Evolutionary conservation across 768 basidiomycete genomes (phyloP).

Genomic region (Hygrophorus pudorinus): DNA sequence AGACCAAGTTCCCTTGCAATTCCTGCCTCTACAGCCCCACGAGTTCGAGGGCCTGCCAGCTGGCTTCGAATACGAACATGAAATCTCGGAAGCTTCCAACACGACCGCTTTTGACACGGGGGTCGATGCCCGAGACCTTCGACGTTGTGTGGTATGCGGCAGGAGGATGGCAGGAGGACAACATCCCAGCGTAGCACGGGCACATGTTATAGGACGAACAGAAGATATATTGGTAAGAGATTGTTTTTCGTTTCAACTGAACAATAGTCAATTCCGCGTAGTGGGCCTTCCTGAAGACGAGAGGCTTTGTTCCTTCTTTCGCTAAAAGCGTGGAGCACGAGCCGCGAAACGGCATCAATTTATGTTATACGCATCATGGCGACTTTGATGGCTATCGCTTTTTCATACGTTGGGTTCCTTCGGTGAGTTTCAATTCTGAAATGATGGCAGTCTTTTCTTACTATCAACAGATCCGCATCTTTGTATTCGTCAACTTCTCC

Average conservation of each 20-base stretch:
- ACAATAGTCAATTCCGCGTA: slow-evolving; percentile 6
- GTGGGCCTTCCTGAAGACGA: slow-evolving; percentile 3
- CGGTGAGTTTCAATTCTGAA: slow-evolving; percentile 4
- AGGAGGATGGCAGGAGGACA: neutral
- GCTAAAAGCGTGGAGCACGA: slow-evolving; percentile 3
- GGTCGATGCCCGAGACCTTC: slow-evolving; percentile 9
- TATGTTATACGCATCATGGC: slow-evolving; percentile 4
- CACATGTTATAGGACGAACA: slow-evolving; percentile 6
- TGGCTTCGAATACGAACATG: slow-evolving; percentile 9
- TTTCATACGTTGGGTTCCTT: slow-evolving; percentile 4
- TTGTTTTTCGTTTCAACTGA: slow-evolving; percentile 9
- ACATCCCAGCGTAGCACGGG: slow-evolving; percentile 8
- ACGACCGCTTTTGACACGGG: slow-evolving; percentile 9
- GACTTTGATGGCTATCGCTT: slow-evolving; percentile 5
- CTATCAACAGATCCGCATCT: neutral
- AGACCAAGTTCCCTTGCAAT: slow-evolving; percentile 4
- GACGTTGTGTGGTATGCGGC: slow-evolving; percentile 9
- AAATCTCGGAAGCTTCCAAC: slow-evolving; percentile 9
- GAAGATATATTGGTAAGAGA: slow-evolving; percentile 7
- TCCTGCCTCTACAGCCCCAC: slow-evolving; percentile 7
- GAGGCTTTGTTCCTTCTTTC: slow-evolving; percentile 1
- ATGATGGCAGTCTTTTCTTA: slow-evolving; percentile 4
- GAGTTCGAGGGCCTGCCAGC: slow-evolving; percentile 11
- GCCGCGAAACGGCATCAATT: slow-evolving; percentile 4
- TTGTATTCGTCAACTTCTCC: slow-evolving; percentile 1